Base-by-base conservation (phyloP, 2,329 filamentous ascomycete genomes). In the Penicillium sp. region DNA sequence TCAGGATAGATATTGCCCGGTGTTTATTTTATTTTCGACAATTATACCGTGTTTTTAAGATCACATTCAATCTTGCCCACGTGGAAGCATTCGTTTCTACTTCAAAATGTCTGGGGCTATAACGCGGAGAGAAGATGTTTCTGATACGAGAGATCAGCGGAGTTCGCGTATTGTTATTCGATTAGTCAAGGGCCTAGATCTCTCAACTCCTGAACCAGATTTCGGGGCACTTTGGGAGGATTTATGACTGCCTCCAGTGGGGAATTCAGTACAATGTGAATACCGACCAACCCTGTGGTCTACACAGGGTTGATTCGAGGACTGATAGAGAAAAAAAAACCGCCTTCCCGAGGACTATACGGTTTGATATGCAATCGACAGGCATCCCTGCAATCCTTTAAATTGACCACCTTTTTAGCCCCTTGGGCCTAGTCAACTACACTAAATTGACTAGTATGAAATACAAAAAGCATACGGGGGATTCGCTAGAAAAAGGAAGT, bases 101-200 rank as follows among this genome's bases (percentile, higher is more conserved):
- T 18, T 18, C 18, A 18, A 18, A 18, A 8, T 27, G 24, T 27
- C 24, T 27, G 8, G 24, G 24, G 24, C 24, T 27, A n/a, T 13
- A 13, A n/a, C 13, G 31, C 13, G 31, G 31, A 34, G 31, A 34
- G 34, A n/a, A 36, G 13, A 18, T 18, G 18, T 18, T 14, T n/a
- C 43, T 39, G 34, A 38, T 54, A 43, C 44, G 8, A 43, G 34
- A 13, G 34, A 36, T 36, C 34, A 36, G 34, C 34, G 34, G 34
- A 36, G 13, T n/a, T n/a, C 14, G 34, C 2, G 34, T 36, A 36
- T 36, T 36, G 34, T 36, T n/a, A 52, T 18, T 44, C 43, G 46
- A 51, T 42, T 46, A 47, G 43, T 27, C 14, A 18, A 52, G 38
- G 50, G 50, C 40, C 59, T 61, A 61, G 59, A 61, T 57, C 46